phyloP scores from a whole-genome alignment of 306 rosid species.

The Hippophae gyantsensis region DNA sequence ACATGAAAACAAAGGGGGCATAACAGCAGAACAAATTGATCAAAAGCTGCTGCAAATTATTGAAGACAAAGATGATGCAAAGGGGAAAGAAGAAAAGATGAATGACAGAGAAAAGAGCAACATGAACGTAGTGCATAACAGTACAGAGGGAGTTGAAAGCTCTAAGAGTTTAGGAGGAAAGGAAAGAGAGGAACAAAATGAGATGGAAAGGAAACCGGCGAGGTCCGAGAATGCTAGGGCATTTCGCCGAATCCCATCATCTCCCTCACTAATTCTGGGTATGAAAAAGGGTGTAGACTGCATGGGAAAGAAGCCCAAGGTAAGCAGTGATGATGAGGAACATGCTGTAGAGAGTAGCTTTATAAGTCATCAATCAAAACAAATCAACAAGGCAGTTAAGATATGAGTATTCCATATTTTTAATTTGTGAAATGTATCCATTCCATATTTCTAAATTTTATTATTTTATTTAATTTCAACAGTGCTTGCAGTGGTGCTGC shows the following conservation, averaged over 20 bases:
- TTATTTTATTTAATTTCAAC: neutral
- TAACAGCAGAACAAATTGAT: neutral
- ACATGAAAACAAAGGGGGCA: conserved; percentile 16
- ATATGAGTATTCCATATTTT: conserved; percentile 22
- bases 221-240: conserved; percentile 74
- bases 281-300: conserved; percentile 65
- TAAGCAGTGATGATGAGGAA: conserved; percentile 38
- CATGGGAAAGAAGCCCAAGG: conserved; percentile 57
- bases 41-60: conserved; percentile 22
- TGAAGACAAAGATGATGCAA: conserved; percentile 16
- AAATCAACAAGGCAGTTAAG: conserved; percentile 55
- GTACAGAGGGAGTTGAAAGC: conserved; percentile 26
- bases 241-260: conserved; percentile 73
- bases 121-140: conserved; percentile 25
- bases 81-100: conserved; percentile 17
- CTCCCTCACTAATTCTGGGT: conserved; percentile 75
- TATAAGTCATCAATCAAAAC: conserved; percentile 52
- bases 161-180: conserved; percentile 30
- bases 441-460: conserved; percentile 7
- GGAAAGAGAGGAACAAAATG: conserved; percentile 36
- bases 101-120: conserved; percentile 19
- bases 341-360: conserved; percentile 33
- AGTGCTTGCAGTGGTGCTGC: conserved; percentile 18
- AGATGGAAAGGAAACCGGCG: conserved; percentile 29
- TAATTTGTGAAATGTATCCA: neutral